Evolutionary conservation across 108 stramenopile genomes (phyloP), one percentile per base, ranked within the genome.

Genomic region (Conticribra guillardii): DNA sequence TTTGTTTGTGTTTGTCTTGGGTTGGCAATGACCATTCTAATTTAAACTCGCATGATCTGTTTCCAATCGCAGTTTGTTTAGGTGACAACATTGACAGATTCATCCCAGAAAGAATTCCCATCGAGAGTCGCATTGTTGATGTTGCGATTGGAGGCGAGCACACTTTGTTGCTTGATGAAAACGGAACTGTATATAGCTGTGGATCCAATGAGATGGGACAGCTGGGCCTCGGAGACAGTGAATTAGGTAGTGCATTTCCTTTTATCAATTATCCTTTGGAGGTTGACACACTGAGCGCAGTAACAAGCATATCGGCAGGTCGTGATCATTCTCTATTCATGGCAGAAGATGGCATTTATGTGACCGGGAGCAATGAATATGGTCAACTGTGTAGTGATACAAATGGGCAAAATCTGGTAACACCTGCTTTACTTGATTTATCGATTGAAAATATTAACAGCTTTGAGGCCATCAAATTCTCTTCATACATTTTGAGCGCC

Each of bases 111-210:
- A 50, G 58, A 51, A 65, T 70, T 44, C 69, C 76, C 1, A 64
- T 59, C 22, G 63, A 64, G 17, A 67, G 62, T 19, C 61, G 28
- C 19, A 55, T 77, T 51, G 24, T 79, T 23, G 71, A 62, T 34
- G 72, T 72, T 22, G 77, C 77, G 15, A 61, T 73, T 19, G 83
- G 83, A 9, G 77, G 79, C 22, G 73, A 84, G 27, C 81, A 82
- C 47, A 73, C 80, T 19, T 63, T 84, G 34, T 60, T 79, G 3
- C 54, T 79, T 4, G 68, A 69, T 28, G 55, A 60, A 32, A 68
- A 80, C 52, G 83, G 83, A 47, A 54, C 50, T 2, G 72, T 73
- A 4, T 82, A 63, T 46, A 76, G 56, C 11, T 84, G 81, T 46
- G 83, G 83, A 15, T 66, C 67, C 9, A 84, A 84, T 63, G 30